A percentile compares a stretch with the other conserved stretches of the same genome.
Evolutionary conservation across 768 basidiomycete genomes (phyloP).

Genomic region (Rhizopogon salebrosus): DNA sequence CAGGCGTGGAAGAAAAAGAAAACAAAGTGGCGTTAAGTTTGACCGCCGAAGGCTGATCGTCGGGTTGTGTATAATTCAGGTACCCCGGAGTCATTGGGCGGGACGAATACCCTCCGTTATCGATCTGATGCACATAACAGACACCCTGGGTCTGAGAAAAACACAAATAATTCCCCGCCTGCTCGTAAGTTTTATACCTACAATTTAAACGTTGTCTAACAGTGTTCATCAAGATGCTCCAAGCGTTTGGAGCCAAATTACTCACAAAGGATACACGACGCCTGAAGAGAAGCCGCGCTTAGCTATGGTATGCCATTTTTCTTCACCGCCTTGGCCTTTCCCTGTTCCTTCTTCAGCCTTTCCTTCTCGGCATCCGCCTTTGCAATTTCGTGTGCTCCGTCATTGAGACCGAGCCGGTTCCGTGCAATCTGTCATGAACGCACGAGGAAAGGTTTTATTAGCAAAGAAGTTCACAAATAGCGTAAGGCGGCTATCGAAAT

Average conservation of each 20-base stretch:
- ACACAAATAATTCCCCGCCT: not conserved
- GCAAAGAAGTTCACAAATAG: not conserved
- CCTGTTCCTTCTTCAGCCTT: conserved; percentile 53
- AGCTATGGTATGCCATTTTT: conserved; percentile 28
- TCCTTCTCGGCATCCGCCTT: conserved; percentile 57
- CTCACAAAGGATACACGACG: conserved; percentile 1
- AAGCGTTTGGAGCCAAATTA: not conserved
- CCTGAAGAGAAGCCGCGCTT: not conserved
- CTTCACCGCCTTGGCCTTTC: conserved; percentile 40
- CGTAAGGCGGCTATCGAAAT: not conserved
- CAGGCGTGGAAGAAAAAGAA: not conserved
- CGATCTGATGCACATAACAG: not conserved
- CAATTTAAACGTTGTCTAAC: not conserved
- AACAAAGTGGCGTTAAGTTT: no score
- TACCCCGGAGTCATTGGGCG: not conserved
- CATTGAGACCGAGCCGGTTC: conserved; percentile 88
- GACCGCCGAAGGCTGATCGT: not conserved
- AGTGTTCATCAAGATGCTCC: not conserved
- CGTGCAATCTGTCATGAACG: conserved; percentile 73
- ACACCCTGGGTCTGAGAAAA: not conserved
- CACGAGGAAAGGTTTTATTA: not conserved
- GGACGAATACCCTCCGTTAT: not conserved
- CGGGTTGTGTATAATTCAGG: not conserved
- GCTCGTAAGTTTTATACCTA: not conserved
- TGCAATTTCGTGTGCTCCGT: conserved; percentile 75